Percentiles rank a stretch among this genome's conserved stretches.
Conservation (phyloP, 2,329 filamentous ascomycete genomes). For the Aspergillus sp. region DNA sequence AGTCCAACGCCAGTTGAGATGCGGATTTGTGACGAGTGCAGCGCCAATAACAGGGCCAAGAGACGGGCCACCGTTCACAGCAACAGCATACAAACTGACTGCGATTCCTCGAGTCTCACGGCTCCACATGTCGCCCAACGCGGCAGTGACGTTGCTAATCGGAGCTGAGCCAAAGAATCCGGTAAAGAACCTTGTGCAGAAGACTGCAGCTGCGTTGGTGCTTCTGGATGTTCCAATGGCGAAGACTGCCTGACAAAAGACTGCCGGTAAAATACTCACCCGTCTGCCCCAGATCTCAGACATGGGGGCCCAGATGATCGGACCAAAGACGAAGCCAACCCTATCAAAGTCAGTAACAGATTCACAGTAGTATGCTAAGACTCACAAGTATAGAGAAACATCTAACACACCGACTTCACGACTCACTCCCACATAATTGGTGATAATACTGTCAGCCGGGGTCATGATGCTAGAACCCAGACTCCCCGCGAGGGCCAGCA, state of each 20-base stretch:
- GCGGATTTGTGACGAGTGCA: constrained; percentile 37
- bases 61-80: constrained; percentile 55
- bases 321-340: constrained; percentile 51
- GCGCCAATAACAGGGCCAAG: constrained; percentile 50
- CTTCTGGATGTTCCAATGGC: constrained; percentile 65
- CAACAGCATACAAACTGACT: constrained; percentile 53
- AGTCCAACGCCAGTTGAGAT: constrained; percentile 36
- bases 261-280: constrained; percentile 57
- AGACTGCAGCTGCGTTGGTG: constrained; percentile 67
- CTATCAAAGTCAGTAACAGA: neutral
- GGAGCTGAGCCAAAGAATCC: constrained; percentile 67
- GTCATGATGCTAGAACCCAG: constrained; percentile 57
- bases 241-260: constrained; percentile 64
- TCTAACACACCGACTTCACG: constrained; percentile 51
- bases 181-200: constrained; percentile 67
- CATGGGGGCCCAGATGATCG: constrained; percentile 66
- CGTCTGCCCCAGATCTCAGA: constrained; percentile 61
- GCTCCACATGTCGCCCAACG: constrained; percentile 58
- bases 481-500: constrained; percentile 56
- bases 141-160: constrained; percentile 70
- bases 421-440: constrained; percentile 48
- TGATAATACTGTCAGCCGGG: constrained; percentile 51
- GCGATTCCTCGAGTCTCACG: constrained; percentile 42
- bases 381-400: constrained; percentile 53
- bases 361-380: neutral